Percentiles rank a stretch among this genome's conserved stretches.
phyloP scores from a whole-genome alignment of 352 stramenopile species.

The Phytopythium chamaehyphon region DNA sequence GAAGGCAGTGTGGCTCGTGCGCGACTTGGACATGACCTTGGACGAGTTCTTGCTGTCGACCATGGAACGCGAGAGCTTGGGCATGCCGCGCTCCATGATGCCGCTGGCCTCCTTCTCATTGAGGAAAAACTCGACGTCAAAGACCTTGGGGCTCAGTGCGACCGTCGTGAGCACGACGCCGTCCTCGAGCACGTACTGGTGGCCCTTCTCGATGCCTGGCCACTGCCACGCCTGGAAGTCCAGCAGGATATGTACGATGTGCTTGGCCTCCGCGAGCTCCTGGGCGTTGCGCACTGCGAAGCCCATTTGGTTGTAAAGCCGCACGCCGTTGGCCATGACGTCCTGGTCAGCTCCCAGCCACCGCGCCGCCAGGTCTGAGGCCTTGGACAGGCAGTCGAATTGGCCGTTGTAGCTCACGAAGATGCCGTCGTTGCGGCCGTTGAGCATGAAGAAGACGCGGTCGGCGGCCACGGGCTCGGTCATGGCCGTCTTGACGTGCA shows the following conservation, averaged over 20 bases:
- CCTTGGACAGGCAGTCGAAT: slow-evolving; percentile 48
- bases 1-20: slow-evolving; percentile 83
- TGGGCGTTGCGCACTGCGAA: slow-evolving; percentile 39
- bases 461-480: slow-evolving; percentile 24
- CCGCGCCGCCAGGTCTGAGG: slow-evolving; percentile 39
- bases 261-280: slow-evolving; percentile 46
- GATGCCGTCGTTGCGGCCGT: slow-evolving; percentile 72
- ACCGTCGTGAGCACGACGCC: slow-evolving; percentile 69
- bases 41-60: slow-evolving; percentile 68
- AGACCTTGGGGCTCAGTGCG: slow-evolving; percentile 62
- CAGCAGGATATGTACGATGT: slow-evolving; percentile 72
- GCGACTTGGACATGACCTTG: slow-evolving; percentile 50
- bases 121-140: slow-evolving; percentile 70
- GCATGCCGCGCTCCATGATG: slow-evolving; percentile 50
- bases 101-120: slow-evolving; percentile 47
- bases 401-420: slow-evolving; percentile 78
- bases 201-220: slow-evolving; percentile 75
- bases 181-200: slow-evolving; percentile 70
- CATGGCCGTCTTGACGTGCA: slow-evolving; percentile 50
- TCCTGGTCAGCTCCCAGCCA: slow-evolving; percentile 72
- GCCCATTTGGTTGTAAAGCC: slow-evolving; percentile 70
- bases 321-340: slow-evolving; percentile 64
- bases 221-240: slow-evolving; percentile 85
- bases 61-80: slow-evolving; percentile 55
- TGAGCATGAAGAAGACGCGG: slow-evolving; percentile 83